Conservation (phyloP, 1,284 basidiomycete genomes). For the Fomes fomentarius region DNA sequence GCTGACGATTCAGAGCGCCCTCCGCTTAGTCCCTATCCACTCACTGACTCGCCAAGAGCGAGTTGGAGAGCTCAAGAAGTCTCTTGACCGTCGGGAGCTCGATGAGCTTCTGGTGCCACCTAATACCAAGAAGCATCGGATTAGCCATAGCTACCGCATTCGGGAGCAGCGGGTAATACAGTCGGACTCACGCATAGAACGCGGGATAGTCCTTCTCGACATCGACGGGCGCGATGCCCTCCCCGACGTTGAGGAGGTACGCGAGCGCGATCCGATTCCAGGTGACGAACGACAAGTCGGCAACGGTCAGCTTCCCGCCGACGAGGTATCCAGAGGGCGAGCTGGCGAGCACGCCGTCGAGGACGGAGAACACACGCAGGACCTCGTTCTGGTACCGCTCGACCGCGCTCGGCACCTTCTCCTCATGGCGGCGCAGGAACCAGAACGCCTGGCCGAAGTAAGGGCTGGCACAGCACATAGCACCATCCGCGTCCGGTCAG, state of each 20-base stretch:
- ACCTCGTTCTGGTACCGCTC: conserved; percentile 16
- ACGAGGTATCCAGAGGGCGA: conserved; percentile 22
- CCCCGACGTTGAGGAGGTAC: conserved; percentile 11
- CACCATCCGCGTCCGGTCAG: too few relatives aligned
- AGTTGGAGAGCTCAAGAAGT: too few relatives aligned
- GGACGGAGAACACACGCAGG: conserved; percentile 35
- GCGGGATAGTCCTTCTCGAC: conserved; percentile 23
- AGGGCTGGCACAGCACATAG: too few relatives aligned
- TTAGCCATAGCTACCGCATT: background rate
- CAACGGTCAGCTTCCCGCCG: conserved; percentile 28
- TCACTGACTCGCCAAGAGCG: too few relatives aligned
- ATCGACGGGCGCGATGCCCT: conserved; percentile 5
- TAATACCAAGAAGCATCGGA: background rate
- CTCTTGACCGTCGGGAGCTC: background rate
- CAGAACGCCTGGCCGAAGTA: conserved; percentile 10
- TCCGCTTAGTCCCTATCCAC: too few relatives aligned
- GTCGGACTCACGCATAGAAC: conserved; percentile 17
- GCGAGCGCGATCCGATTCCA: conserved; percentile 21
- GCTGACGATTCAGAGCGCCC: too few relatives aligned
- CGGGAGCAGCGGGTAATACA: background rate
- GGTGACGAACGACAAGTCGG: conserved; percentile 28
- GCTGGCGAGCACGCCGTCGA: conserved; percentile 33
- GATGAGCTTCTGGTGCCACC: background rate
- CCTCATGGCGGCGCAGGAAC: background rate
- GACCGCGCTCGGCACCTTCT: conserved; percentile 1